Conservation (phyloP, 2,329 filamentous ascomycete genomes). For the Aspergillus latus region DNA sequence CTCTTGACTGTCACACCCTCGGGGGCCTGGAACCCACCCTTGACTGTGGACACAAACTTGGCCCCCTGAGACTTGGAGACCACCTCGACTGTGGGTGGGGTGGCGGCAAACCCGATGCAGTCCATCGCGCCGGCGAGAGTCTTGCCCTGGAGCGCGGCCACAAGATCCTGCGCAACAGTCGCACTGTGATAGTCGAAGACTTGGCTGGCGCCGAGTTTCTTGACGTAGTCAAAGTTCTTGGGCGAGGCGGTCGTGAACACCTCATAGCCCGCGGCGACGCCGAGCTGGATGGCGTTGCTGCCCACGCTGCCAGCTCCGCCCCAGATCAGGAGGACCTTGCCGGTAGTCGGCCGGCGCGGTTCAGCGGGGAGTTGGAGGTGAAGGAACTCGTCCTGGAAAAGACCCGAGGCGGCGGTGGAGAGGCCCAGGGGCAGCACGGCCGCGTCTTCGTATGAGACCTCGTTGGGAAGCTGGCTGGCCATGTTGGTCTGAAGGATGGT, state of each 20-base stretch:
- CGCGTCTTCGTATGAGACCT: slow-evolving; percentile 30
- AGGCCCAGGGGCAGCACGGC: slow-evolving; percentile 37
- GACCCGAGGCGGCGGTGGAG: slow-evolving; percentile 33
- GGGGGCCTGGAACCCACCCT: slow-evolving; percentile 10
- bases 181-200: slow-evolving; percentile 47
- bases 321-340: slow-evolving; percentile 20
- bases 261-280: slow-evolving; percentile 41
- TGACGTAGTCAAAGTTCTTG: slow-evolving; percentile 48
- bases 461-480: slow-evolving; percentile 27
- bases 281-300: slow-evolving; percentile 46
- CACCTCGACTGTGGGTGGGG: slow-evolving; percentile 11
- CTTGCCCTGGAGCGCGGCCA: slow-evolving; percentile 17
- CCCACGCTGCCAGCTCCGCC: slow-evolving; percentile 51
- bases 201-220: slow-evolving; percentile 45
- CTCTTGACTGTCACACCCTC: slow-evolving; percentile 25
- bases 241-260: slow-evolving; percentile 42
- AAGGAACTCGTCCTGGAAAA: slow-evolving; percentile 29
- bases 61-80: slow-evolving; percentile 13
- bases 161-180: slow-evolving; percentile 16
- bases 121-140: slow-evolving; percentile 13
- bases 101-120: slow-evolving; percentile 9
- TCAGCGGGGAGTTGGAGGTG: slow-evolving; percentile 21
- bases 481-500: slow-evolving; percentile 22
- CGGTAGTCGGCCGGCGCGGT: slow-evolving; percentile 11
- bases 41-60: slow-evolving; percentile 23